Evolutionary conservation across 2,329 filamentous ascomycete species (phyloP).

Genomic region (Fusarium incarnatum): DNA sequence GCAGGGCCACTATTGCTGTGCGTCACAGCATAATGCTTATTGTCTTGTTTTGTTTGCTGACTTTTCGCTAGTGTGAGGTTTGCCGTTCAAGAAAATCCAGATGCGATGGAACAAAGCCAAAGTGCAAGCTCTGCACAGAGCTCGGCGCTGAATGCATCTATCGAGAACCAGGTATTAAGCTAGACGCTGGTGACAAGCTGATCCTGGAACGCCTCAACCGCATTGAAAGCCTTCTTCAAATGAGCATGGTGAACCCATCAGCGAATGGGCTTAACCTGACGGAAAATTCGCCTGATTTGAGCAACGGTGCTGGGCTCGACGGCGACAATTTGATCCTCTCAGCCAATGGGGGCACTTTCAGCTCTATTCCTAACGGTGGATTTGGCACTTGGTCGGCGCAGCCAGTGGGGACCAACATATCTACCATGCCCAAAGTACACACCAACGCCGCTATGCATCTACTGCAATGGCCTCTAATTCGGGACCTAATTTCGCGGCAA

Average conservation of each 20-base stretch:
- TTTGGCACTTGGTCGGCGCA: conserved; percentile 77
- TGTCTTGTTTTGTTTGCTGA: conserved; percentile 29
- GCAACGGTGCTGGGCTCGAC: conserved; percentile 71
- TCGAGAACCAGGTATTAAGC: conserved; percentile 85
- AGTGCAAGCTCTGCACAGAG: conserved; percentile 86
- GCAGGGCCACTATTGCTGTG: conserved; percentile 75
- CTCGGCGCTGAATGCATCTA: conserved; percentile 86
- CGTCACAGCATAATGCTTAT: conserved; percentile 46
- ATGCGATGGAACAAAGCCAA: conserved; percentile 82
- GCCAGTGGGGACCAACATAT: conserved; percentile 72
- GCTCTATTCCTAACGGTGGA: conserved; percentile 71
- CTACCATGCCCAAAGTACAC: conserved; percentile 86
- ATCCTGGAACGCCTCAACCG: conserved; percentile 82
- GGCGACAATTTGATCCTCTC: conserved; percentile 65
- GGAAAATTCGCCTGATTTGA: conserved; percentile 73
- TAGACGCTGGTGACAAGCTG: conserved; percentile 87
- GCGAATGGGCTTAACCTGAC: conserved; percentile 66
- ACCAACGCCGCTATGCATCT: conserved; percentile 84
- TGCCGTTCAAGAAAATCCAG: conserved; percentile 83
- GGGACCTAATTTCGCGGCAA: conserved; percentile 78
- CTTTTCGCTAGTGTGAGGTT: conserved; percentile 74
- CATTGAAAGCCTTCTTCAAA: conserved; percentile 83
- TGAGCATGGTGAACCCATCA: conserved; percentile 66
- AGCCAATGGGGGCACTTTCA: conserved; percentile 57
- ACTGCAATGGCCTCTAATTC: conserved; percentile 83